Evolutionary conservation across 2,329 filamentous ascomycete genomes (phyloP).

Genomic region (Dendrostoma leiphaemia): DNA sequence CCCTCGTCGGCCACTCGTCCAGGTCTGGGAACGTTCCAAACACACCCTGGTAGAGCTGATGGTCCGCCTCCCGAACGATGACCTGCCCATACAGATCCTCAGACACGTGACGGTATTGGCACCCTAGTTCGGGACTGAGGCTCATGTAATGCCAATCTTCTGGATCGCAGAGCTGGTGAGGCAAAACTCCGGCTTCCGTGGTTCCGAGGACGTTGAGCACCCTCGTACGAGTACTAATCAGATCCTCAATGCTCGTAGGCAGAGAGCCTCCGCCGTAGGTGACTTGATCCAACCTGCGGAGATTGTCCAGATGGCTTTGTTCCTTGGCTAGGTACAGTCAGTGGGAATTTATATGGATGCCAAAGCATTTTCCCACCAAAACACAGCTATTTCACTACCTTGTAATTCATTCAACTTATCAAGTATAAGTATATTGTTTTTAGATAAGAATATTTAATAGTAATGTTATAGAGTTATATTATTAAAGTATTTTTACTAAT

Average conservation of each 20-base stretch:
- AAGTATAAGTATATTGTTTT: too few relatives aligned
- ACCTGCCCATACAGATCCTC: conserved; percentile 28
- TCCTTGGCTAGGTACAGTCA: conserved; percentile 22
- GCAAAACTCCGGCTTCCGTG: conserved; percentile 25
- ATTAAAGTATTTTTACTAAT: too few relatives aligned
- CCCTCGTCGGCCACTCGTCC: conserved; percentile 25
- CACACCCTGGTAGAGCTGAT: conserved; percentile 21
- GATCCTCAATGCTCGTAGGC: conserved; percentile 24
- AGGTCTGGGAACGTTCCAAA: conserved; percentile 27
- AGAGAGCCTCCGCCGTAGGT: conserved; percentile 25
- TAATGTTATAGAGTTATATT: too few relatives aligned
- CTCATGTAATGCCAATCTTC: conserved; percentile 29
- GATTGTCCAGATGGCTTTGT: neutral
- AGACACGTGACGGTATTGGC: neutral
- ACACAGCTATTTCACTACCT: too few relatives aligned
- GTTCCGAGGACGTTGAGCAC: conserved; percentile 25
- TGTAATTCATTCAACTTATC: too few relatives aligned
- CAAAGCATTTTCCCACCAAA: too few relatives aligned
- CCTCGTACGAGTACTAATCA: conserved; percentile 22
- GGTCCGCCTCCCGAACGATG: conserved; percentile 20
- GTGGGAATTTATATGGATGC: too few relatives aligned
- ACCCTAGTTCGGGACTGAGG: conserved; percentile 18
- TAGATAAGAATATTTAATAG: too few relatives aligned
- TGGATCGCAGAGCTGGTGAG: conserved; percentile 19
- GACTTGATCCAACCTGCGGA: conserved; percentile 17